These are phyloP conservation scores for Gelatoporia subvermispora DNA, from an alignment of 768 basidiomycete species.

Conservation along the genomic window DNA sequence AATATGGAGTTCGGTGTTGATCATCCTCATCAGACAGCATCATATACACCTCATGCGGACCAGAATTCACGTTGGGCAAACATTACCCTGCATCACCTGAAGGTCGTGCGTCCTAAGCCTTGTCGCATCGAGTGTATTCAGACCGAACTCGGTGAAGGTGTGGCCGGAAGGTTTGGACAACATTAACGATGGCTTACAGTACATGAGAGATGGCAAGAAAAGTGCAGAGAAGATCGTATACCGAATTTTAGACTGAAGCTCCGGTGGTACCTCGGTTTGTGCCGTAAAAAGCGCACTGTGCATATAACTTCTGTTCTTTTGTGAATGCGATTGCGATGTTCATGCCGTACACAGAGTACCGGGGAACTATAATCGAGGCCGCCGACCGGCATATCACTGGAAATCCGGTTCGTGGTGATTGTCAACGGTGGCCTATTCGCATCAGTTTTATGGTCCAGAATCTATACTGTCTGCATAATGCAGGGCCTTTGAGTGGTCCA, in stretches of 20 bases:
- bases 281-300: too few relatives aligned
- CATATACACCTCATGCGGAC: conserved; percentile 17
- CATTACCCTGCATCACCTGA: conserved; percentile 14
- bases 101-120: conserved; percentile 14
- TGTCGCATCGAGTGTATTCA: conserved; percentile 16
- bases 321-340: too few relatives aligned
- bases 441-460: too few relatives aligned
- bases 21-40: neutral
- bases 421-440: too few relatives aligned
- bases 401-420: too few relatives aligned
- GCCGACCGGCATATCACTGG: too few relatives aligned
- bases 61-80: conserved; percentile 7
- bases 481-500: too few relatives aligned
- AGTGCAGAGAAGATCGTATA: conserved; percentile 28
- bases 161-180: conserved; percentile 20
- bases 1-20: conserved; percentile 4
- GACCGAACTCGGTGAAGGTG: conserved; percentile 21
- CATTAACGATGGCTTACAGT: conserved; percentile 21
- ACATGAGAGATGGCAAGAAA: conserved; percentile 25
- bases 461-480: too few relatives aligned
- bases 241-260: neutral
- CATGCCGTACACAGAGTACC: too few relatives aligned
- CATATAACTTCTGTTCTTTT: too few relatives aligned
- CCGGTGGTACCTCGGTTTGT: too few relatives aligned
- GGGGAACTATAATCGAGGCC: too few relatives aligned